Percentiles rank a stretch among this genome's conserved stretches.
phyloP scores from a whole-genome alignment of 73 alveolate species.

The Chromera velia region DNA sequence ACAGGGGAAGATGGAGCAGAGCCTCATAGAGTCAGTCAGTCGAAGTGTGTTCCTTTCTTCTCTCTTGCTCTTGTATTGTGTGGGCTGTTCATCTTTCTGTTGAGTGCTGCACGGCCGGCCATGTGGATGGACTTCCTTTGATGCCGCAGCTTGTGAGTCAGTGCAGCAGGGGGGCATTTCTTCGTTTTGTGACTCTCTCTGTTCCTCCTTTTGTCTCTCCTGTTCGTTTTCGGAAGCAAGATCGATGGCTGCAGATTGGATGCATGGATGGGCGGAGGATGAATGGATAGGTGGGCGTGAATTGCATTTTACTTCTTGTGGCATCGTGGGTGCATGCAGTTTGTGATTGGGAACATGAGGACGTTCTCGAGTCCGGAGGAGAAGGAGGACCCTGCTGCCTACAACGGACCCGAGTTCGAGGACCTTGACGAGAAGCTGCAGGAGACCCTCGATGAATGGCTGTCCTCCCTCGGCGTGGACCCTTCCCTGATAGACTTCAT shows the following conservation, averaged over 20 bases:
- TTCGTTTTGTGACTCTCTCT: no score
- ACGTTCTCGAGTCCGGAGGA: background rate
- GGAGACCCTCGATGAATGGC: background rate
- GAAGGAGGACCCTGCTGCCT: background rate
- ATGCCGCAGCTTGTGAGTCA: no score
- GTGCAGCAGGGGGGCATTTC: no score
- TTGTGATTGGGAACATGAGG: background rate
- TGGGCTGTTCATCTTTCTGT: background rate
- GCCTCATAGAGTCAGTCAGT: background rate
- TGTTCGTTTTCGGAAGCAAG: no score
- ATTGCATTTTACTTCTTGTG: no score
- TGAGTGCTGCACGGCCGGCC: no score
- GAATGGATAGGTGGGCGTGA: no score
- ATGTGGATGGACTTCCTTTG: no score
- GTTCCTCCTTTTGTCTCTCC: no score
- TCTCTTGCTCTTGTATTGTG: background rate
- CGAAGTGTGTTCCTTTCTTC: background rate
- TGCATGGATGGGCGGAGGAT: no score
- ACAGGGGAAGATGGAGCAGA: background rate
- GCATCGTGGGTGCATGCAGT: no score
- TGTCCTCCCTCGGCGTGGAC: background rate
- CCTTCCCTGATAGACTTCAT: background rate
- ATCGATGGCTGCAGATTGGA: no score
- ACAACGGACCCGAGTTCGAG: background rate
- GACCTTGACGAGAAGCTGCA: background rate